These are phyloP conservation scores for Apostasia ramifera DNA, from an alignment of 106 monocot species.

Conservation along the genomic window DNA sequence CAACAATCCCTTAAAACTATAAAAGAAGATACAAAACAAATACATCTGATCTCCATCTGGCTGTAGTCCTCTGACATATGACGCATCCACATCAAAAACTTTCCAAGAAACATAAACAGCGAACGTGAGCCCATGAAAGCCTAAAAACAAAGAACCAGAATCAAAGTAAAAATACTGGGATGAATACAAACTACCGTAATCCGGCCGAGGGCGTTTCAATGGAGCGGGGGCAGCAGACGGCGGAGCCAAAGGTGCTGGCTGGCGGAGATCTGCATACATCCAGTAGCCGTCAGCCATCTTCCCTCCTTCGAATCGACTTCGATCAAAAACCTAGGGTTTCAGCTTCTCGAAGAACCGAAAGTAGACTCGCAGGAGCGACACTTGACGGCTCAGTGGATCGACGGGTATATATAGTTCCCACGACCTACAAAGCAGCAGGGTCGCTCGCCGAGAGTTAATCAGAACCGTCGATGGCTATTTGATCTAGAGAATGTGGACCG, in stretches of 20 bases:
- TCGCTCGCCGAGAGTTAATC: neutral
- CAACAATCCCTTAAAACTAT: neutral
- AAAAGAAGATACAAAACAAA: neutral
- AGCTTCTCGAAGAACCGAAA: neutral
- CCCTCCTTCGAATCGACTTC: neutral
- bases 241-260: constrained; percentile 1
- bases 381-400: neutral
- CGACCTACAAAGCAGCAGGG: neutral
- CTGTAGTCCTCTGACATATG: neutral
- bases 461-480: neutral
- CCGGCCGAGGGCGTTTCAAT: constrained; percentile 18
- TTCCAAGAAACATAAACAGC: neutral
- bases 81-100: neutral
- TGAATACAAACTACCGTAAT: constrained; percentile 5
- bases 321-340: neutral
- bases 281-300: constrained; percentile 16
- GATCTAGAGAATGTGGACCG: neutral
- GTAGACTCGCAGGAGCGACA: neutral
- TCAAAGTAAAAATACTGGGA: neutral
- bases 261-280: constrained; percentile 13
- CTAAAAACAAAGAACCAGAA: neutral
- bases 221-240: neutral
- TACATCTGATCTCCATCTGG: neutral
- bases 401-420: neutral
- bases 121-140: neutral